Conservation (phyloP, 2,329 filamentous ascomycete genomes). For the Colletotrichum theobromicola region DNA sequence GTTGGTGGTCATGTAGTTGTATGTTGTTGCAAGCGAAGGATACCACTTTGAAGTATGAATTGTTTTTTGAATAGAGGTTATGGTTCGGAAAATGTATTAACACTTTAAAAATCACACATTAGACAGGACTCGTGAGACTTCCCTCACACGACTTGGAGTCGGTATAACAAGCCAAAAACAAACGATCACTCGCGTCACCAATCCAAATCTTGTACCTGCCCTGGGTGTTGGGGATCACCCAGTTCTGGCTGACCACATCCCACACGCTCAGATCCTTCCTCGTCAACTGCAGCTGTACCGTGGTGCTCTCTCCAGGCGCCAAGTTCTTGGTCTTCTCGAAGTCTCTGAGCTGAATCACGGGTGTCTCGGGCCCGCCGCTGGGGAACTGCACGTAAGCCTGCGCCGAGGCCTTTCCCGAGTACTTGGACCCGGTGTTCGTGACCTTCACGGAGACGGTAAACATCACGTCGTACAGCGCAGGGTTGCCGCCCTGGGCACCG, state of each 20-base stretch:
- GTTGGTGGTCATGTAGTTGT: background rate
- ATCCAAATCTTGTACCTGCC: conserved; percentile 45
- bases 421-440: conserved; percentile 54
- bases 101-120: background rate
- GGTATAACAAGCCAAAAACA: conserved; percentile 23
- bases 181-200: conserved; percentile 39
- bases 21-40: background rate
- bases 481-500: conserved; percentile 73
- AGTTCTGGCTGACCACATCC: conserved; percentile 72
- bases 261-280: conserved; percentile 77
- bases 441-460: conserved; percentile 51
- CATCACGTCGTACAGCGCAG: conserved; percentile 62
- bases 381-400: conserved; percentile 54
- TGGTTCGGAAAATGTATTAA: background rate
- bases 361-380: conserved; percentile 60
- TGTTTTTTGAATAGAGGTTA: background rate
- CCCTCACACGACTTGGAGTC: conserved; percentile 12
- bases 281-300: conserved; percentile 63
- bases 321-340: conserved; percentile 71
- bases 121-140: conserved; percentile 13
- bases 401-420: conserved; percentile 48
- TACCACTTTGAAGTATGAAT: background rate
- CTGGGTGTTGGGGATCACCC: conserved; percentile 54
- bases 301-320: conserved; percentile 54
- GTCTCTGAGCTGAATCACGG: conserved; percentile 70